Evolutionary conservation across 2,329 filamentous ascomycete species (phyloP), one percentile per base, ranked within the genome.

Genomic region (Aspergillus piperis): DNA sequence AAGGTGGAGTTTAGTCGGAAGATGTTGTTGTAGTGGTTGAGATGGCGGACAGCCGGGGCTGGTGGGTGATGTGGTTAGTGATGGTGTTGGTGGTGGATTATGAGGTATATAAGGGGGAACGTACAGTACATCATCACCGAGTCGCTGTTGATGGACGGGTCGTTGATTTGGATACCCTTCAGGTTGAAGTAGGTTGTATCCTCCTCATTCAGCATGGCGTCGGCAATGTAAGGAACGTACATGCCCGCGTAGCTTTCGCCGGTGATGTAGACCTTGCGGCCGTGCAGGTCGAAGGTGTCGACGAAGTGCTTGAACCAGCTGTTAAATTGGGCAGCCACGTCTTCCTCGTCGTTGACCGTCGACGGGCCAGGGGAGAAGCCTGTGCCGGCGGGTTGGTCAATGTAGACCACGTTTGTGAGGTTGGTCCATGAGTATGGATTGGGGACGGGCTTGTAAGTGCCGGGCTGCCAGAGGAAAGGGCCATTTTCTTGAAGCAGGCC

Each of bases 301-400:
- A 91, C 78, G 64, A 92, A 92, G 73, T 90, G 89, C 75, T 86
- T 86, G 82, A 87, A 92, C 77, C 92, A 95, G 53, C 88, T 88
- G 15, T 89, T 80, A 72, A 94, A 92, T 66, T 93, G 84, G n/a
- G 78, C 75, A 0, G 89, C 88, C 1, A 89, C 81, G 64, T 92
- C 89, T 30, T 86, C 83, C 65, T 91, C 87, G 66, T 83, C 84
- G 3, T 80, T 86, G 8, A 88, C 88, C 0, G 83, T 89, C 3
- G 86, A 80, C 0, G 77, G 84, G 13, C 90, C 90, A 36, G 85
- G 82, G 0, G 86, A 84, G 71, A 90, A 91, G n/a, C 90, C 90
- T 1, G 88, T 89, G 19, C 81, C 81, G 13, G 83, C 80, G 0
- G 77, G 78, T 56, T 75, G 73, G 32, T 70, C 66, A 21, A 72